Base-by-base conservation (phyloP, 2,329 filamentous ascomycete species). In the Phaeosphaeriaceae sp. region DNA sequence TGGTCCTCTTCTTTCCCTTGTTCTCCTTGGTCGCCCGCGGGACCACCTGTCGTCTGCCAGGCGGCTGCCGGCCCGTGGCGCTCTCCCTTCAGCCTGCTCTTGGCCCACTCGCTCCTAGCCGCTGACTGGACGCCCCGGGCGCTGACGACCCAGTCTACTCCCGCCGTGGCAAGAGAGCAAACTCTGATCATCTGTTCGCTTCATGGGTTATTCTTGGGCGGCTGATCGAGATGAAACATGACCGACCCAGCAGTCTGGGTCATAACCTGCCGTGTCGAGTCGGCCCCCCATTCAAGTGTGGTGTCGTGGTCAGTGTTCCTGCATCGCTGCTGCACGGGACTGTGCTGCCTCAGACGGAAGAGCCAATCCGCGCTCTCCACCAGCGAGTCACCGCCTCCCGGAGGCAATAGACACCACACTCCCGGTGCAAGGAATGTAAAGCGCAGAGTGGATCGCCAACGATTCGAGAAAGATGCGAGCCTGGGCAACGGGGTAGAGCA, bases 291-390 rank as follows among this genome's bases (percentile, higher is more conserved):
- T 67, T 72, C 56, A 68, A 75, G 71, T 65, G 70, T 65, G 66
- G 72, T 71, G 70, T 71, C 69, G 71, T 75, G 73, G 72, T 67
- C 75, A 73, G 76, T 77, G 76, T 78, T 78, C 75, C 75, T 78
- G 76, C 76, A 71, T 78, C 68, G 72, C 71, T 74, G 73, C 74
- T 74, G 73, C 75, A 76, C 72, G 68, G 72, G 70, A 71, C 66
- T 63, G 74, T 71, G 67, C 70, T 73, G 72, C 63, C 65, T 69
- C 59, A 65, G 56, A 31, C 62, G 61, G 60, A 42, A 64, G 53
- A 68, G 67, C 73, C 74, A 77, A 76, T 76, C 67, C 58, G 57
- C 56, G 55, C 22, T 20, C 62, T 42, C 51, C 54, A 58, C 54
- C 54, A 59, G 53, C 66, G 69, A 65, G 61, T 63, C 57, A 61